phyloP scores from a whole-genome alignment of 495 filamentous ascomycete species.

The Entonaema liquescens region DNA sequence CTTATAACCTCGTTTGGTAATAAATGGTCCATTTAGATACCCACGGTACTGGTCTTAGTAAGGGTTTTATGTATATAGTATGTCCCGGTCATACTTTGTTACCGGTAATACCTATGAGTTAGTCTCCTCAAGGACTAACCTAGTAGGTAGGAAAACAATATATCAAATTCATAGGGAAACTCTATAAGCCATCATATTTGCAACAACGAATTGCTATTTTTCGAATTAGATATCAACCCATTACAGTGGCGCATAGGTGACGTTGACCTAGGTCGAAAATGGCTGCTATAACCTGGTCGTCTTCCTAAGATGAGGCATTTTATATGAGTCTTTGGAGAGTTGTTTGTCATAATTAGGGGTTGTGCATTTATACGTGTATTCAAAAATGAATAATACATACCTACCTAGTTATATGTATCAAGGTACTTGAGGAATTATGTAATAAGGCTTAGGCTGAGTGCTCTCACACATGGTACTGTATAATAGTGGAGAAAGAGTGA shows the following conservation, averaged over 20 bases:
- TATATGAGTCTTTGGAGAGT: too few species aligned
- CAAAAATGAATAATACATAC: too few species aligned
- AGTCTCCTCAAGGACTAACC: background rate
- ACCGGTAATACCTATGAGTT: background rate
- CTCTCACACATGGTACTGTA: background rate
- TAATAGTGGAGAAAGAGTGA: background rate
- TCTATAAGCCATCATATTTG: background rate
- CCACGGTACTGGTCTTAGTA: background rate
- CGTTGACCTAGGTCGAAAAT: too few species aligned
- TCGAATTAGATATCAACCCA: too few species aligned
- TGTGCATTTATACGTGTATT: too few species aligned
- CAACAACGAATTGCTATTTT: background rate
- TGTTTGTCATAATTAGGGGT: too few species aligned
- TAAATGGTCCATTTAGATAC: background rate
- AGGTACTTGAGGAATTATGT: background rate
- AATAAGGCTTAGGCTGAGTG: background rate
- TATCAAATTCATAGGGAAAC: background rate
- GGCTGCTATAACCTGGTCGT: too few species aligned
- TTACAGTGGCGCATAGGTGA: too few species aligned
- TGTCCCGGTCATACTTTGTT: background rate
- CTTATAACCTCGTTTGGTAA: background rate
- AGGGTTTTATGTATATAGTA: background rate
- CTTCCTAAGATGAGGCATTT: too few species aligned
- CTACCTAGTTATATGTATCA: too few species aligned
- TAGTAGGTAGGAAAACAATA: background rate